phyloP scores from a whole-genome alignment of 1,139 yeast genomes.

The Kazachstania sp. region DNA sequence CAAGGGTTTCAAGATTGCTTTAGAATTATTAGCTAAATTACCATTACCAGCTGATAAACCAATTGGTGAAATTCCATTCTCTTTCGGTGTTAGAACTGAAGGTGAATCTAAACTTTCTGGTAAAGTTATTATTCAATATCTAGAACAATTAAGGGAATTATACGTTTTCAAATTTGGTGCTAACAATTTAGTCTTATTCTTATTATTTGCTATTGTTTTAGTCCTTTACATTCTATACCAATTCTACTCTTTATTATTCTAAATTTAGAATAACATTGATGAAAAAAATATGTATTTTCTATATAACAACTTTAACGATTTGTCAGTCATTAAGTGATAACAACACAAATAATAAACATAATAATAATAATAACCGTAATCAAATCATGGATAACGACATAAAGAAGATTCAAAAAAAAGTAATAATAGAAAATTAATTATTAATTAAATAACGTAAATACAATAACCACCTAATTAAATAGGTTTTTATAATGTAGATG shows the following conservation, averaged over 20 bases:
- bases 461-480: background rate
- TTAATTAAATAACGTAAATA: background rate
- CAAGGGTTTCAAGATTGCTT: constrained; percentile 40
- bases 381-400: no score
- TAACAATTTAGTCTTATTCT: constrained; percentile 28
- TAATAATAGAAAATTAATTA: background rate
- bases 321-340: background rate
- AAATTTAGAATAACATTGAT: background rate
- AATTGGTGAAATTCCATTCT: constrained; percentile 40
- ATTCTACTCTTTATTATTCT: constrained; percentile 13
- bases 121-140: constrained; percentile 39
- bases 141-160: constrained; percentile 37
- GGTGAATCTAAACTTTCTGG: constrained; percentile 41
- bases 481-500: background rate
- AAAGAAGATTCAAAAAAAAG: no score
- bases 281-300: background rate
- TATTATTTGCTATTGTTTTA: constrained; percentile 25
- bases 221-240: constrained; percentile 26
- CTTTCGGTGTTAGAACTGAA: constrained; percentile 43
- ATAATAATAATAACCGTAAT: background rate
- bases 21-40: constrained; percentile 38
- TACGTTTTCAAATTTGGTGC: constrained; percentile 38
- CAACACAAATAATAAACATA: background rate
- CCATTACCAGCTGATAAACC: constrained; percentile 33
- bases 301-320: background rate